Evolutionary conservation across 2,329 filamentous ascomycete genomes (phyloP).

Genomic region (Claviceps humidiphila): DNA sequence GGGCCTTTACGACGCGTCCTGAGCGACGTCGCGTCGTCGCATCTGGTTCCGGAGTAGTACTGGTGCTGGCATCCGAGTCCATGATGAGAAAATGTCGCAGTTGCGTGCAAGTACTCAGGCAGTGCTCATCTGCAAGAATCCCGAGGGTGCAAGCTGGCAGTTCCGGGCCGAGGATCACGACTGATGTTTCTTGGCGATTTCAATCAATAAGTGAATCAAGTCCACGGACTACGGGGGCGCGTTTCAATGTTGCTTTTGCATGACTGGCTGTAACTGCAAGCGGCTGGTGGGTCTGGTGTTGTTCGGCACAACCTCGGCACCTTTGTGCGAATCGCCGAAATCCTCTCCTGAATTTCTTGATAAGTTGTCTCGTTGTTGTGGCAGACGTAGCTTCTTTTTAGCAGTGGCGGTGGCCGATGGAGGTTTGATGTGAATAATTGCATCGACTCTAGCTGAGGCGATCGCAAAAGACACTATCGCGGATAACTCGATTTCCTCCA

Average conservation of each 20-base stretch:
- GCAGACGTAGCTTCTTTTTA: too few relatives aligned
- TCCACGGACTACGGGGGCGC: slow-evolving; percentile 2
- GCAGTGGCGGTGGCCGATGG: too few relatives aligned
- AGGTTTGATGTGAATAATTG: too few relatives aligned
- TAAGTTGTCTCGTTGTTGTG: too few relatives aligned
- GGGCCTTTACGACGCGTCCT: slow-evolving; percentile 50
- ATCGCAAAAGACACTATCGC: too few relatives aligned
- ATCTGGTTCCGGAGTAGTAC: slow-evolving; percentile 29
- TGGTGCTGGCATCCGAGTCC: slow-evolving; percentile 8
- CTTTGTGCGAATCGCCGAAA: too few relatives aligned
- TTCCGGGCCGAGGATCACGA: slow-evolving; percentile 2
- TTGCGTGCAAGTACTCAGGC: slow-evolving; percentile 5
- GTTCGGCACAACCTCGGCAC: too few relatives aligned
- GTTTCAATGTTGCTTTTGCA: slow-evolving; percentile 4
- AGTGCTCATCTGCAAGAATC: slow-evolving; percentile 9
- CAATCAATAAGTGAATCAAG: background rate
- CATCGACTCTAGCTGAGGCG: too few relatives aligned
- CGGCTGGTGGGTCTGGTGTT: too few relatives aligned
- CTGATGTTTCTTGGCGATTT: slow-evolving; percentile 3
- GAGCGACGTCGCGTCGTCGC: slow-evolving; percentile 49
- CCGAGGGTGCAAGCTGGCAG: slow-evolving; percentile 1
- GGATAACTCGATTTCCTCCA: too few relatives aligned
- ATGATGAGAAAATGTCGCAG: slow-evolving; percentile 9
- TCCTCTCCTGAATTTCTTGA: too few relatives aligned
- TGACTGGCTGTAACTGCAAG: too few relatives aligned